Base-by-base conservation (phyloP, 352 stramenopile genomes). In the Phytopythium vexans region DNA sequence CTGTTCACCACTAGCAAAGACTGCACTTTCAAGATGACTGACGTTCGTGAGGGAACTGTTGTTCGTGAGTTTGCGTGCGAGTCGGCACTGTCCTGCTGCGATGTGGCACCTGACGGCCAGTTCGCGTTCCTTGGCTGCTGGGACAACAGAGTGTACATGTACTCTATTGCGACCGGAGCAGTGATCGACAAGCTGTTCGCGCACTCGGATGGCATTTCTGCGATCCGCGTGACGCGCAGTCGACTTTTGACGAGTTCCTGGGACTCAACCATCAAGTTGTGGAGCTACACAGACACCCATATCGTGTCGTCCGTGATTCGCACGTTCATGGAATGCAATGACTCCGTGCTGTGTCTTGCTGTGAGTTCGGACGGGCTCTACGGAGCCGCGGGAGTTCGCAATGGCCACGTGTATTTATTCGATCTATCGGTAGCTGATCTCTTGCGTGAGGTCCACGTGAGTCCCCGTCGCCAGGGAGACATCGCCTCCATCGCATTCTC, bases 111-210 rank as follows among this genome's bases (percentile, higher is more conserved):
- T 5, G 74, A 92, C 38, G 82, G 89, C 39, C 77, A 60, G 5
- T 36, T 81, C 14, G 57, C 86, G 3, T 62, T 94, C 3, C 58
- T 92, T 40, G 82, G 82, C 1, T 87, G 74, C 43, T 89, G 78
- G 74, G 82, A 94, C 52, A 86, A 88, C 49, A 57, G 61, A 44
- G 72, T 94, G 42, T 85, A 85, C 62, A 90, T 94, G 81, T 70
- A 88, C 56, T 90, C 77, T 2, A 33, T 72, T 3, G 52, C 73
- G 16, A 86, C 70, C 3, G 81, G 77, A 1, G 55, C 66, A 1
- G 68, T 82, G 9, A 52, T 90, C 32, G 78, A 93, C 54, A 85
- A 77, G 10, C 64, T 86, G 4, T 58, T 83, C 3, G 81, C 80
- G 1, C 83, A 93, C 38, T 72, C 68, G 2, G 79, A 90, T 36